Evolutionary conservation across 306 rosid species (phyloP).

Genomic region (Erythrophleum fordii): DNA sequence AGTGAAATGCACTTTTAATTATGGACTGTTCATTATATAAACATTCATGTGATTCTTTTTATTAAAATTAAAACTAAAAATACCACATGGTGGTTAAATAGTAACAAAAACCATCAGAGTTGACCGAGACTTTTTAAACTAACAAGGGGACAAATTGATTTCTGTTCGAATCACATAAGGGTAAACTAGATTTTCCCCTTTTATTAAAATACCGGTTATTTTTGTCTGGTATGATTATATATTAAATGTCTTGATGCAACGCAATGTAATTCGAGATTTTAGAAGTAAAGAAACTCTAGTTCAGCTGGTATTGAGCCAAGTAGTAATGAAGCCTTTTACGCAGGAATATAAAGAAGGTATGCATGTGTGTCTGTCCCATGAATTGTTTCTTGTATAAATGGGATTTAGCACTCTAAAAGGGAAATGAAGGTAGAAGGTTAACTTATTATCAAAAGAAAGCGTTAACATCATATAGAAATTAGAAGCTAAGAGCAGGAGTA

Average conservation of each 20-base stretch:
- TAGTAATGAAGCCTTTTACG: too few species aligned
- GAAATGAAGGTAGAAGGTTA: not conserved
- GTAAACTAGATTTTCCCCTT: not conserved
- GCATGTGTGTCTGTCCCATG: not conserved
- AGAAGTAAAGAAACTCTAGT: not conserved
- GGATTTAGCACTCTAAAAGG: not conserved
- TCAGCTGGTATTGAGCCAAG: not conserved
- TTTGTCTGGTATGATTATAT: not conserved
- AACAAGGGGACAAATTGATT: not conserved
- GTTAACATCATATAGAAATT: not conserved
- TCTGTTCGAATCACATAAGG: not conserved
- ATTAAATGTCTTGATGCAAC: not conserved
- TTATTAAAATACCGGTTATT: not conserved
- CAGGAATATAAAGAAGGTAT: not conserved
- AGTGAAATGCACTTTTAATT: not conserved
- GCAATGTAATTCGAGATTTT: not conserved
- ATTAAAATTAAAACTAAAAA: not conserved
- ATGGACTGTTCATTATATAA: not conserved
- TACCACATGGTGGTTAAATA: not conserved
- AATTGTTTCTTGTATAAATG: not conserved
- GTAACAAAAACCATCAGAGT: not conserved
- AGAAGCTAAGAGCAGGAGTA: not conserved
- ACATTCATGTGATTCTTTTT: not conserved
- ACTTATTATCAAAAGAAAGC: not conserved
- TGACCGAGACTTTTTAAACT: not conserved